Evolutionary conservation across 2,329 filamentous ascomycete species (phyloP).

Genomic region (Pseudocercospora crystallina): DNA sequence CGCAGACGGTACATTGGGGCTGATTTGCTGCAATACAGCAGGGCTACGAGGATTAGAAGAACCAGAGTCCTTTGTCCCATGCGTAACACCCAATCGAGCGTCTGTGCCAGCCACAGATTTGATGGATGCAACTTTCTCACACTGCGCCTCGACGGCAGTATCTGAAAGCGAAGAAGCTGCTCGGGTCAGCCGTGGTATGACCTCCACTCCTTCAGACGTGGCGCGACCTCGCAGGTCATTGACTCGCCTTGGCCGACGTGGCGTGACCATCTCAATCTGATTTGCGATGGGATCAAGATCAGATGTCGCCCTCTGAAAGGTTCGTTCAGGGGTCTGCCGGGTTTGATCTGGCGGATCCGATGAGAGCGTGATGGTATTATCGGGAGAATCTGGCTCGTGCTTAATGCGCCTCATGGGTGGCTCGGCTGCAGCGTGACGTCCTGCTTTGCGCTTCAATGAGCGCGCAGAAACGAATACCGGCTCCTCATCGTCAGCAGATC

Average conservation of each 20-base stretch:
- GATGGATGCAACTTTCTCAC: too few relatives aligned
- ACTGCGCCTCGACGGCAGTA: not conserved
- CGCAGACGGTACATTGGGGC: slow-evolving; percentile 23
- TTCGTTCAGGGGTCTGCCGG: slow-evolving; percentile 5
- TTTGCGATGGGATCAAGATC: slow-evolving; percentile 45
- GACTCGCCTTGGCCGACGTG: slow-evolving; percentile 28
- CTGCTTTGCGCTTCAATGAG: slow-evolving; percentile 45
- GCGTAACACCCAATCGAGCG: too few relatives aligned
- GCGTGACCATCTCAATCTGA: slow-evolving; percentile 36
- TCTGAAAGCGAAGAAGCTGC: slow-evolving; percentile 28
- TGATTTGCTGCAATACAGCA: slow-evolving; percentile 17
- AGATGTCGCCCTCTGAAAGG: slow-evolving; percentile 41
- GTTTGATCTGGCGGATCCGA: slow-evolving; percentile 32
- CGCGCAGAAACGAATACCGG: slow-evolving; percentile 45
- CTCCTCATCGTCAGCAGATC: slow-evolving; percentile 36
- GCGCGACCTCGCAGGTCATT: slow-evolving; percentile 20
- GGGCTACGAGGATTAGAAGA: too few relatives aligned
- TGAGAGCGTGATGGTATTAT: slow-evolving; percentile 37
- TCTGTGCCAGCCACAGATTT: too few relatives aligned
- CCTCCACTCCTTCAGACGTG: slow-evolving; percentile 23
- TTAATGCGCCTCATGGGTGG: slow-evolving; percentile 28
- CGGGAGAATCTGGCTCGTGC: slow-evolving; percentile 26
- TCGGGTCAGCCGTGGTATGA: slow-evolving; percentile 10
- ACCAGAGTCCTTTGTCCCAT: too few relatives aligned
- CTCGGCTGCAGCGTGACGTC: slow-evolving; percentile 19